phyloP scores from a whole-genome alignment of 257 asterid species.

The Salvia hispanica region DNA sequence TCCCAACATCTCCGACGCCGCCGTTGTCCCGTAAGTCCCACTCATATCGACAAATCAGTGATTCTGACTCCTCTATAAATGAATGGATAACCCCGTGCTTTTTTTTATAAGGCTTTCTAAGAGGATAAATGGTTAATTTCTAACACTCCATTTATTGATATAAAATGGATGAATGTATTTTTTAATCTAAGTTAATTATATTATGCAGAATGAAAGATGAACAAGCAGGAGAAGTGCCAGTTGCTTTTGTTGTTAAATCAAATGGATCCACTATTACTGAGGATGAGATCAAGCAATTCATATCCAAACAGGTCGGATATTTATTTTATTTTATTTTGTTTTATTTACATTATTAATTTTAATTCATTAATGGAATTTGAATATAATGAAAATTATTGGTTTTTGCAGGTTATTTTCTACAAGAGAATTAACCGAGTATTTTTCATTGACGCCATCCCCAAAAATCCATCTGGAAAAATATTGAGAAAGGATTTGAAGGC shows the following conservation, averaged over 20 bases:
- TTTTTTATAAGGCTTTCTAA: too few species aligned
- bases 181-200: background rate
- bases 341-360: background rate
- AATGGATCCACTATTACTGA: slow-evolving; percentile 63
- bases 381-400: background rate
- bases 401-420: slow-evolving; percentile 73
- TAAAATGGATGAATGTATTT: background rate
- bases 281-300: slow-evolving; percentile 75
- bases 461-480: slow-evolving; percentile 88
- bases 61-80: too few species aligned
- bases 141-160: too few species aligned
- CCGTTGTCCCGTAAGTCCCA: slow-evolving; percentile 62
- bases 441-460: slow-evolving; percentile 74
- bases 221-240: slow-evolving; percentile 89
- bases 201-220: slow-evolving; percentile 76
- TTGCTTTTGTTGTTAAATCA: slow-evolving; percentile 78
- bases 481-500: slow-evolving; percentile 90
- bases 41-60: too few species aligned
- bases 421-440: slow-evolving; percentile 76
- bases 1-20: slow-evolving; percentile 76
- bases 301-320: slow-evolving; percentile 47
- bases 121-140: too few species aligned
- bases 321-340: too few species aligned
- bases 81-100: too few species aligned
- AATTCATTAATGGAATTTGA: background rate